Base-by-base conservation (phyloP, 228 moss, liverwort and hornwort genomes). In the Sphagnum magellanicum region DNA sequence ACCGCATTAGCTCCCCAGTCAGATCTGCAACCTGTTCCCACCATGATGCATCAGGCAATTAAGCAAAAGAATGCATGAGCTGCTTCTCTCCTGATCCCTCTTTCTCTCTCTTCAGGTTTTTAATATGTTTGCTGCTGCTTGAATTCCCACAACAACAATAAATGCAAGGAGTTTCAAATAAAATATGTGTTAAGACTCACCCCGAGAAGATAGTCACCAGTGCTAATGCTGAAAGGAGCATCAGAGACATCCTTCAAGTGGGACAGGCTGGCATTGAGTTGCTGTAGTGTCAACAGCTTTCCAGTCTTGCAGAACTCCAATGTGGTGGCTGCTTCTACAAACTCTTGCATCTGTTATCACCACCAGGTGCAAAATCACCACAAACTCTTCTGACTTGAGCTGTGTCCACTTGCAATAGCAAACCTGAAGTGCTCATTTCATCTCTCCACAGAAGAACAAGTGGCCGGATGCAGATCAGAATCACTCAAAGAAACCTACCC, bases 1-100 rank as follows among this genome's bases (percentile, higher is more conserved):
- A 77, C 49, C 86, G 74, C 86, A 86, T 86, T 15, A 86, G 72
- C 67, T 86, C 86, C 53, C 86, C 86, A 17, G 86, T 82, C 77
- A 86, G 75, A 69, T 86, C 86, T 68, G 72, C 86, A 49, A 86
- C 72, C 85, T 85, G 67, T 47, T 50, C 50, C 51, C 17, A 67
- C 52, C 12, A 48, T 59, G 15, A 58, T 7, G 50, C 17, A 32
- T 32, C 32, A 32, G 32, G 32, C 32, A 32, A 32, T 32, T 32
- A 32, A 32, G 32, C 32, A 32, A 32, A 32, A 32, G 32, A 32
- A 32, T 32, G 32, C 32, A 32, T 32, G 32, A 32, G 32, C 2
- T 32, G 32, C 32, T 32, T 32, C 32, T 32, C 32, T 32, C 32
- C 0, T 32, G 32, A 32, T 32, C 32, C 32, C 32, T 32, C 32